phyloP scores from a whole-genome alignment of 2,329 filamentous ascomycete species.

The Colletotrichum zoysiae region DNA sequence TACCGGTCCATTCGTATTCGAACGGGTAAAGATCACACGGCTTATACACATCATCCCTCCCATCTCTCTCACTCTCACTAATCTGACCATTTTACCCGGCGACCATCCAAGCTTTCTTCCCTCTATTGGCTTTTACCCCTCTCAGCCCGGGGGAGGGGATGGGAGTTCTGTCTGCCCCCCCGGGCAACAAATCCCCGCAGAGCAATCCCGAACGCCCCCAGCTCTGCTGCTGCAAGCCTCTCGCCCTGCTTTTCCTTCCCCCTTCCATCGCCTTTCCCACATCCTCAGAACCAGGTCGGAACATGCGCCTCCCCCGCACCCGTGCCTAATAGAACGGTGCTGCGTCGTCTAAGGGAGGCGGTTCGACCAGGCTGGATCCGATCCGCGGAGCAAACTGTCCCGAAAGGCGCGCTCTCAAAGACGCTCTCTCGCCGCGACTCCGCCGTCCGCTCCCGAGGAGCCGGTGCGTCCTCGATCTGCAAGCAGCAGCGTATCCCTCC shows the following conservation, averaged over 20 bases:
- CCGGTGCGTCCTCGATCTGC: not conserved
- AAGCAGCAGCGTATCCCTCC: not conserved
- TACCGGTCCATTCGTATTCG: not conserved
- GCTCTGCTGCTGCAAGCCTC: not conserved
- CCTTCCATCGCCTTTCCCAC: not conserved
- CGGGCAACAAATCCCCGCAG: constrained; percentile 4
- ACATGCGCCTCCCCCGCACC: constrained; percentile 12
- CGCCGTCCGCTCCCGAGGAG: constrained; percentile 2
- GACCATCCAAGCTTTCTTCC: not conserved
- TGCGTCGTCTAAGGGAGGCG: not conserved
- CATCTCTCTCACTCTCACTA: not conserved
- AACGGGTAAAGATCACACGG: not conserved
- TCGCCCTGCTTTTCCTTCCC: not conserved
- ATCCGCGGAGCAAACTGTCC: constrained; percentile 9
- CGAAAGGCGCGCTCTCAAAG: not conserved
- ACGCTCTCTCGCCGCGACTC: not conserved
- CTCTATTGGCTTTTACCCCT: not conserved
- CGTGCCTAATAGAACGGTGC: not conserved
- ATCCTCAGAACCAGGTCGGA: not conserved
- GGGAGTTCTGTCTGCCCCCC: not conserved
- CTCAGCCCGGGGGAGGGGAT: not conserved
- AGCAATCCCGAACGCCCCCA: constrained; percentile 7
- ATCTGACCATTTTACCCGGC: constrained; percentile 9
- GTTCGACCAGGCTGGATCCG: constrained; percentile 9
- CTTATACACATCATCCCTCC: not conserved